Evolutionary conservation across 495 filamentous ascomycete species (phyloP), one percentile per base, ranked within the genome.

Genomic region (Aspergillus steynii): DNA sequence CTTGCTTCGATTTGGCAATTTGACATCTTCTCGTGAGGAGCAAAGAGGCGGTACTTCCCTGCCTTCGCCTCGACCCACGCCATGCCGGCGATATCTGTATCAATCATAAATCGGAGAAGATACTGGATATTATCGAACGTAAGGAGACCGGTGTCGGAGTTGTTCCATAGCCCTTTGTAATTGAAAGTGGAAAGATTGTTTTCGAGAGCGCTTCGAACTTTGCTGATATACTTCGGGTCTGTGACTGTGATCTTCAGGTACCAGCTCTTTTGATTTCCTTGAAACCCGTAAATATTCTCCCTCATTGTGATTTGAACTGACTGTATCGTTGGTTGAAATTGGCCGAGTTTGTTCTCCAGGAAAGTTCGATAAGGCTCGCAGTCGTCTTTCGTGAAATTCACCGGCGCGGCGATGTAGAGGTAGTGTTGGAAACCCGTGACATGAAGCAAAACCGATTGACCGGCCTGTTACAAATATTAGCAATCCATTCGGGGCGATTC

Each of bases 41-140:
- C 59, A 26, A 96, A 73, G 58, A 96, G 77, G 31, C 78, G 75
- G 74, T 96, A 99, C 65, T 86, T 85, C 27, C 79, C 80, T 0
- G 88, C 83, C 49, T 89, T 87, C 8, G 88, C 92, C 74, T 96
- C 91, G 1, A 98, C 92, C 95, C 95, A 99, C 3, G 93, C 92
- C 95, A 99, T 99, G 47, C 95, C 95, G 25, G 88, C 80, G 45
- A 99, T 88, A 60, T 90, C 88, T 53, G 88, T 91, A 71, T 99
- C 95, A 54, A 99, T 94, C 95, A 99, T 98, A 73, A 98, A 98
- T 61, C 95, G 83, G 65, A 98, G 73, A 4, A 99, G 83, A 67
- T 97, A 99, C 79, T 95, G 92, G 64, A 99, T 92, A 60, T 83
- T 96, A 75, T 99, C 95, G 65, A 91, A 99, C 0, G 95, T 97